Base-by-base conservation (phyloP, 768 basidiomycete genomes). In the Agaricus subrufescens region DNA sequence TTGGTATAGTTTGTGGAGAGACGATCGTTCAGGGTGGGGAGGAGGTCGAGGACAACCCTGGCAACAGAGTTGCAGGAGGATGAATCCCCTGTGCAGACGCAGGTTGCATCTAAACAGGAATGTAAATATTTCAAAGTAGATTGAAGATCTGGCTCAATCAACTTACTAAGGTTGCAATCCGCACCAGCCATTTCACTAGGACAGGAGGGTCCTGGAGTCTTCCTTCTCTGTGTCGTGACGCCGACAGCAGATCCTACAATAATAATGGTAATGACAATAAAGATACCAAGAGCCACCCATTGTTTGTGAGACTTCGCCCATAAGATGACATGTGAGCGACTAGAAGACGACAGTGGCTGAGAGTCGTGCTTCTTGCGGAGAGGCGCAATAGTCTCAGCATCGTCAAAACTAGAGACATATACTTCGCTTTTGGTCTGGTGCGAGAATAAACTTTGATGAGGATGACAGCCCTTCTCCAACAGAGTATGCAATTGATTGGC, bases 81-180 rank as follows among this genome's bases (percentile, higher is more conserved):
- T 1, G 80, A 76, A 11, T 27, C 25, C 12, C 30, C 25, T 25
- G 80, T 79, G 60, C 85, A 87, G 38, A 81, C 73, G 63, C 85
- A 88, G 0, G 83, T 82, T 1, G 83, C 75, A 70, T 85, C 84
- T 86, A n/a, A 31, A 29, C 58, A 43, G 29, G 46, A 39, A 55
- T 26, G 44, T 62, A 60, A 34, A 23, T 23, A 61, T 12, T 26
- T 31, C 15, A 38, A 49, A 45, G 58, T 42, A n/a, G 47, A 39
- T 45, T 3, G 3, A 47, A 46, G 30, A 43, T 6, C 27, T 12
- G 23, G 47, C 34, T 34, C 34, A 38, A 44, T 15, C 43, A 3
- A 72, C 81, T 63, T 60, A 85, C 86, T 75, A 25, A 88, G 70
- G 63, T 76, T 76, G 65, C 86, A 88, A 11, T 70, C 62, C 15